Evolutionary conservation across 1,139 yeast species (phyloP).

Genomic region (Scheffersomyces segobiensis): DNA sequence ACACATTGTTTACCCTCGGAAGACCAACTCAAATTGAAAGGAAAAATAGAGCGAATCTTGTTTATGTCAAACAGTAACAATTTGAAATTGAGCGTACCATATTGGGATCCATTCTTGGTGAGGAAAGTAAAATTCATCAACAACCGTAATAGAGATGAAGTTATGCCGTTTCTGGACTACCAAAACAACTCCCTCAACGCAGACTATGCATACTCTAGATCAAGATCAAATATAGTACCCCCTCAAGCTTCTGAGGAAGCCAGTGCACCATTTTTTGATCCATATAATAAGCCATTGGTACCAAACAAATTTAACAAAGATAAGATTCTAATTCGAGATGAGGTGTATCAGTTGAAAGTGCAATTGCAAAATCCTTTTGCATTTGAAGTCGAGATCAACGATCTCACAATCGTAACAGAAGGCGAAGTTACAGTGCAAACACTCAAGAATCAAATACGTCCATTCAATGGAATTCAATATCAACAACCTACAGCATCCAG

Average conservation of each 20-base stretch:
- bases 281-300: conserved; percentile 21
- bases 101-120: conserved; percentile 74
- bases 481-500: not conserved
- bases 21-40: conserved; percentile 34
- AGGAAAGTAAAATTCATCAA: conserved; percentile 46
- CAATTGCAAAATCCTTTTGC: conserved; percentile 78
- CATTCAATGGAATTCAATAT: not conserved
- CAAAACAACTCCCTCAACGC: conserved; percentile 12
- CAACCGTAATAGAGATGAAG: conserved; percentile 23
- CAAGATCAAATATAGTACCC: not conserved
- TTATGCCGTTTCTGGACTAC: conserved; percentile 36
- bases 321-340: conserved; percentile 53
- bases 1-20: conserved; percentile 46
- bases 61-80: conserved; percentile 17
- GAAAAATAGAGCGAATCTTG: conserved; percentile 26
- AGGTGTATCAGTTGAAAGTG: conserved; percentile 52
- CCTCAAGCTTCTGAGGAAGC: not conserved
- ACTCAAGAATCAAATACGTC: conserved; percentile 12
- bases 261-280: conserved; percentile 29
- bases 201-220: conserved; percentile 7
- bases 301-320: conserved; percentile 22
- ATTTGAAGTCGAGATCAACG: conserved; percentile 66
- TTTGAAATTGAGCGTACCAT: conserved; percentile 29
- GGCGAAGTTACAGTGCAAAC: conserved; percentile 31
- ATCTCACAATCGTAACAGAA: conserved; percentile 45